Evolutionary conservation across 768 basidiomycete species (phyloP).

Genomic region (Russula abietina): DNA sequence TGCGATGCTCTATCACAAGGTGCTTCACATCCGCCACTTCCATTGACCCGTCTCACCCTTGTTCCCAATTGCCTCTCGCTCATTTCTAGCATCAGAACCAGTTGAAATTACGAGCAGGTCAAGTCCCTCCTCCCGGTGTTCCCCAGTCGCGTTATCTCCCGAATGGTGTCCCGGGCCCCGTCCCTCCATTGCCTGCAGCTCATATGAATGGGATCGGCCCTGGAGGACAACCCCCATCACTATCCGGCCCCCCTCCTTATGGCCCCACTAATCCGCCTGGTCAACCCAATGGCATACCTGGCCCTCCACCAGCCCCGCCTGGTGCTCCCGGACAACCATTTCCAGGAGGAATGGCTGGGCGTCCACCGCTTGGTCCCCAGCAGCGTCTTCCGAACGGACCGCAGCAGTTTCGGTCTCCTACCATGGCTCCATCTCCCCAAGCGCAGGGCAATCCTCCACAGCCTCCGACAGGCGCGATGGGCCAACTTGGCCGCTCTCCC

Average conservation of each 20-base stretch:
- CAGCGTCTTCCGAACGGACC: slow-evolving; percentile 40
- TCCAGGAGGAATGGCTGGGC: slow-evolving; percentile 27
- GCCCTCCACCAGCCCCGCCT: slow-evolving; percentile 3
- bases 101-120: slow-evolving; percentile 17
- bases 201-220: slow-evolving; percentile 33
- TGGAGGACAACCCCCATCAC: slow-evolving; percentile 22
- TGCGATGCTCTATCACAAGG: slow-evolving; percentile 65
- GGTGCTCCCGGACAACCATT: slow-evolving; percentile 18
- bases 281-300: slow-evolving; percentile 29
- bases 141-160: slow-evolving; percentile 26
- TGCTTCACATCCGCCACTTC: slow-evolving; percentile 31
- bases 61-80: background rate
- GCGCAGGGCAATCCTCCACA: slow-evolving; percentile 34
- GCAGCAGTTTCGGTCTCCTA: slow-evolving; percentile 59
- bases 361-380: slow-evolving; percentile 34
- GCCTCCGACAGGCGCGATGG: slow-evolving; percentile 37
- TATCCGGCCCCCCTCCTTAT: slow-evolving; percentile 20
- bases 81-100: slow-evolving; percentile 35
- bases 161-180: slow-evolving; percentile 23
- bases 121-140: slow-evolving; percentile 3
- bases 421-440: slow-evolving; percentile 57
- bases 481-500: slow-evolving; percentile 48
- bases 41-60: background rate
- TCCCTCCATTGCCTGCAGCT: slow-evolving; percentile 21
- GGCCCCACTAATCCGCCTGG: slow-evolving; percentile 22